Base-by-base conservation (phyloP, 108 stramenopile genomes). In the Schizochytrium sp. region DNA sequence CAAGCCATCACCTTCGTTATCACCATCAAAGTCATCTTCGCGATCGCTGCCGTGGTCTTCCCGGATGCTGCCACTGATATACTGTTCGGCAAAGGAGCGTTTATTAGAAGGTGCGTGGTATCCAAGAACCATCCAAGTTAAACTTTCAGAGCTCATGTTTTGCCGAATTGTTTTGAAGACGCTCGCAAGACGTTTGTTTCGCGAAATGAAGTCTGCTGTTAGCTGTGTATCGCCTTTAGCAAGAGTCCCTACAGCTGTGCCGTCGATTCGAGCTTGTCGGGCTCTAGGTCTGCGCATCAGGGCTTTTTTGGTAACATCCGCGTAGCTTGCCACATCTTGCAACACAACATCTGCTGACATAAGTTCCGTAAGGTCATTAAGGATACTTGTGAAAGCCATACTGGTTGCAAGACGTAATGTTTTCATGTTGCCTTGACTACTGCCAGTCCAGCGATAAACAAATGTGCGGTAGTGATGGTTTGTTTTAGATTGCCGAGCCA, bases 111-210 rank as follows among this genome's bases (percentile, higher is more conserved):
- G 76, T 12, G 8, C 28, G 76, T 83, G 76, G 3, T 83, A 83
- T 5, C 76, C 76, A 5, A 83, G 45, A 38, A 83, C 47, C 76
- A 83, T 83, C 76, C 76, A 83, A 38, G 76, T 83, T 8, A 83
- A 28, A 40, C 55, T 0, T 40, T 83, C 53, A 13, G 76, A 55
- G 47, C 17, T 55, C 53, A 55, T 83, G 76, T 83, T 53, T 38
- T 83, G 76, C 50, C 76, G 76, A 40, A 83, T 83, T 2, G 1
- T 7, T 0, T 83, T 7, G 50, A 49, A 83, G 76, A 53, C 55
- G 5, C 28, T 50, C n/a, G 53, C 47, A 8, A 83, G 76, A 5
- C 28, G 15, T 40, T 7, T n/a, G 3, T 83, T 83, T 7, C n/a
- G 50, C 5, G 76, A 46, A 53, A 83, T 83, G 28, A 83, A 83